These are phyloP conservation scores for Clitocybe nebularis DNA, from an alignment of 1,284 basidiomycete genomes.

Conservation along the genomic window DNA sequence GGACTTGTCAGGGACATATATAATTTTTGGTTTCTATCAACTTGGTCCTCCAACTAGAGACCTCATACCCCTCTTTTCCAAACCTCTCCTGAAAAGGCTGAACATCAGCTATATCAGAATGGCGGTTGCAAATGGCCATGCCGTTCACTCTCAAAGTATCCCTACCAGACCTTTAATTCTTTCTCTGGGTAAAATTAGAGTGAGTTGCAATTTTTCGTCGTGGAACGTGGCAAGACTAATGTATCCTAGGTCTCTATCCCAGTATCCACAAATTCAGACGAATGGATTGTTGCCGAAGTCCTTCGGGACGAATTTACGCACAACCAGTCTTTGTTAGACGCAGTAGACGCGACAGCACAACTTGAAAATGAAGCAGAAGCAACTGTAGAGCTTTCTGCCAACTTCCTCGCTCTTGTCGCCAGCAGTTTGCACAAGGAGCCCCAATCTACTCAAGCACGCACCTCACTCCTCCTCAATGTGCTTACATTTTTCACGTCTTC, in stretches of 20 bases:
- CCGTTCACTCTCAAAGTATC: conserved; percentile 32
- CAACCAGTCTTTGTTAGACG: conserved; percentile 53
- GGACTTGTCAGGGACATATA: conserved; percentile 27
- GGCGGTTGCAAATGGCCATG: conserved; percentile 33
- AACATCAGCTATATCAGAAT: conserved; percentile 26
- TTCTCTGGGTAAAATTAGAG: conserved; percentile 60
- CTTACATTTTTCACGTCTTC: conserved; percentile 77
- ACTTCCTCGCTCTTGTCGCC: conserved; percentile 75
- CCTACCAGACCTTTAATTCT: conserved; percentile 64
- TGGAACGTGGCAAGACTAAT: neutral
- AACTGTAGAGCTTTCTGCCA: conserved; percentile 72
- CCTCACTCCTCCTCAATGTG: conserved; percentile 68
- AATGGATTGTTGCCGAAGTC: conserved; percentile 88
- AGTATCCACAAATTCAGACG: conserved; percentile 70
- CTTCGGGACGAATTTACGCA: conserved; percentile 83
- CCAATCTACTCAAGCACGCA: conserved; percentile 52
- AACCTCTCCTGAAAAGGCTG: conserved; percentile 18
- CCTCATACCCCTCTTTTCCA: conserved; percentile 17
- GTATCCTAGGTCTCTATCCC: conserved; percentile 71
- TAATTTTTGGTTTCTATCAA: conserved; percentile 16
- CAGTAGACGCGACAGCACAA: conserved; percentile 46
- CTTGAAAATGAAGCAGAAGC: conserved; percentile 58
- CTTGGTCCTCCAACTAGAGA: conserved; percentile 15
- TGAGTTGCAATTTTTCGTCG: conserved; percentile 34
- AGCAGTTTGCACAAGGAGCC: conserved; percentile 54